These are phyloP conservation scores for Leishmania tarentolae DNA, from an alignment of 208 protist genomes.

Conservation along the genomic window DNA sequence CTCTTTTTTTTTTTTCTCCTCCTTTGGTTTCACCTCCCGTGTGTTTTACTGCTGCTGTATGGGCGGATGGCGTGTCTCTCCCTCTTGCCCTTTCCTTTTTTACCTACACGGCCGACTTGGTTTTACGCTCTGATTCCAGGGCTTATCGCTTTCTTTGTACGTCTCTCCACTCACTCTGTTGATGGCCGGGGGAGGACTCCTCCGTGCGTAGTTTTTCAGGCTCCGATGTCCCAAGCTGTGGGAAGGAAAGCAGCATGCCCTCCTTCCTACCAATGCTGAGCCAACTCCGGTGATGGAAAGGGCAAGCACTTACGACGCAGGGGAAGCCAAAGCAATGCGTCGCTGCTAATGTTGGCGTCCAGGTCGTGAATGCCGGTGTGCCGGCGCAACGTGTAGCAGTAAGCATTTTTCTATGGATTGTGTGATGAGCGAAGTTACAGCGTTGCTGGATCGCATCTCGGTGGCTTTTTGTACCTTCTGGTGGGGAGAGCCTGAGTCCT, in stretches of 20 bases:
- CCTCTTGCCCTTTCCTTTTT: not conserved
- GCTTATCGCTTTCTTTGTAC: not conserved
- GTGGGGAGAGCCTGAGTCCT: not conserved
- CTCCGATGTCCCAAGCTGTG: not conserved
- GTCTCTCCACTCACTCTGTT: not conserved
- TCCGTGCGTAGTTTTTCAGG: not conserved
- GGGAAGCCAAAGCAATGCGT: not conserved
- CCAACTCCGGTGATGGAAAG: not conserved
- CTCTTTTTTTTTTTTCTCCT: not conserved
- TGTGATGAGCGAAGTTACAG: not conserved
- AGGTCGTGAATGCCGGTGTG: not conserved
- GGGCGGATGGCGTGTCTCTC: not conserved
- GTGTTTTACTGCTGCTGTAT: not conserved
- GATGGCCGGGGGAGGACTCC: not conserved
- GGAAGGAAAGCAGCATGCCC: not conserved
- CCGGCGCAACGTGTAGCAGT: not conserved
- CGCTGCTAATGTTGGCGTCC: not conserved
- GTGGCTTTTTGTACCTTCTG: not conserved
- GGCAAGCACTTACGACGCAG: not conserved
- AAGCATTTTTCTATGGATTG: not conserved
- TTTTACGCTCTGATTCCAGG: not conserved
- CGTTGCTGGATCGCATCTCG: not conserved
- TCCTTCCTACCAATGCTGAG: not conserved
- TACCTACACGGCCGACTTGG: not conserved
- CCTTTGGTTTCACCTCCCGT: not conserved